Evolutionary conservation across 2,329 filamentous ascomycete species (phyloP), one percentile per base, ranked within the genome.

Genomic region (Arthrobotrys conoides): DNA sequence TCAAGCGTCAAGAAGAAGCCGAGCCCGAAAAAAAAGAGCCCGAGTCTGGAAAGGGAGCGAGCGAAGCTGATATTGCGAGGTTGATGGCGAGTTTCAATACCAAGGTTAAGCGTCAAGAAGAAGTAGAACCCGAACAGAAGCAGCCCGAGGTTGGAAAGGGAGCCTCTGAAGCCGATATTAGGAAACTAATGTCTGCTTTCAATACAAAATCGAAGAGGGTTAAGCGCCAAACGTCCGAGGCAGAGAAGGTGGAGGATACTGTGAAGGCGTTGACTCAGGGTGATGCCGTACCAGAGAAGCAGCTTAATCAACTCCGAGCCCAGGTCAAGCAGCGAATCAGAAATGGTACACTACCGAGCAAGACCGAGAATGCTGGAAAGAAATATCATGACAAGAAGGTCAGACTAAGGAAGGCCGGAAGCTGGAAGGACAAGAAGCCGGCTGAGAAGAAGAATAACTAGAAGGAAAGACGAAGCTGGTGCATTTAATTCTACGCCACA

Each of bases 221-320:
- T 44, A 48, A n/a, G n/a, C 24, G 44, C 38, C 6, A 59, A 10
- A 14, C 49, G 27, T 30, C 51, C 5, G 44, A 49, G 18, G n/a
- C 24, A 8, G 63, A 22, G 48, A 38, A 53, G 5, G 57, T 44
- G 1, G 38, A 46, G 22, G 66, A 70, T 12, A 46, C 59, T 10
- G 22, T 61, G 9, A 57, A 33, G 2, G 51, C 66, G 18, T 18
- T 70, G 12, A 70, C 66, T 41, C 24, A 70, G 38, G 66, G 66
- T 41, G 66, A 70, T 38, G 66, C 9, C 24, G 66, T 70, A 4
- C 66, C 66, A 22, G 3, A 36, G 6, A 22, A 38, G 2, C 24
- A 49, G 18, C 22, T 70, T 8, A 24, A 41, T 1, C 14, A 61
- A 16, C 66, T 70, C 9, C 38, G 24, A n/a, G 9, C 20, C 16